phyloP scores from a whole-genome alignment of 192 early-diverging fungal genomes.

The Chytriomyces hyalinus region DNA sequence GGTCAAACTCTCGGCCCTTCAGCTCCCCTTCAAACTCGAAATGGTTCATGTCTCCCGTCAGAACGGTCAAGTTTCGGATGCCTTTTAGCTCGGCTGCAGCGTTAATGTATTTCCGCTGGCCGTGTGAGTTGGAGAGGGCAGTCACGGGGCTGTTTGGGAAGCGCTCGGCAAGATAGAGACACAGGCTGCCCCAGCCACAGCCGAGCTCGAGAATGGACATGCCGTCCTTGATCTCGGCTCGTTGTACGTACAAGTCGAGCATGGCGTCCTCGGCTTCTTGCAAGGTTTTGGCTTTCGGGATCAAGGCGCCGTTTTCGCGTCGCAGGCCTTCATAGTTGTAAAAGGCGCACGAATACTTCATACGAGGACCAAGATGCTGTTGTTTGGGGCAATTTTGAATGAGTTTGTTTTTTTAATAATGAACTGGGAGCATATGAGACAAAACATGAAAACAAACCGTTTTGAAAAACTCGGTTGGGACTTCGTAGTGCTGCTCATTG shows the following conservation, averaged over 20 bases:
- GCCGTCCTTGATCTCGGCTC: slow-evolving; percentile 60
- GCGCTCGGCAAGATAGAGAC: slow-evolving; percentile 62
- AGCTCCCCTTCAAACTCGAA: slow-evolving; percentile 46
- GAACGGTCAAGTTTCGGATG: slow-evolving; percentile 57
- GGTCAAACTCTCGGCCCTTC: slow-evolving; percentile 49
- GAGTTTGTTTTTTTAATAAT: too few species aligned
- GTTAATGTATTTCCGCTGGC: slow-evolving; percentile 61
- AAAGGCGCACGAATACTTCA: slow-evolving; percentile 70
- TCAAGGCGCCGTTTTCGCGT: slow-evolving; percentile 7
- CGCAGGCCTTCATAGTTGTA: slow-evolving; percentile 51
- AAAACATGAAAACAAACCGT: not conserved
- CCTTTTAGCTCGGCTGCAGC: slow-evolving; percentile 42
- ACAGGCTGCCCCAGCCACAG: slow-evolving; percentile 68
- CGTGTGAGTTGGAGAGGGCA: slow-evolving; percentile 63
- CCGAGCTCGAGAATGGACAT: slow-evolving; percentile 65
- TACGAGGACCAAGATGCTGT: slow-evolving; percentile 50
- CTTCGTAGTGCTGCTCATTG: slow-evolving; percentile 76
- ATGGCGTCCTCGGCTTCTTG: slow-evolving; percentile 66
- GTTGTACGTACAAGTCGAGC: slow-evolving; percentile 62
- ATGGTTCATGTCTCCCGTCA: slow-evolving; percentile 63
- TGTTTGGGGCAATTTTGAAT: not conserved
- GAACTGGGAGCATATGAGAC: not conserved
- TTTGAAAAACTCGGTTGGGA: slow-evolving; percentile 62
- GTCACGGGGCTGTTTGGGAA: slow-evolving; percentile 64
- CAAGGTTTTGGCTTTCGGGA: slow-evolving; percentile 20